These are phyloP conservation scores for Ceratocystis huliohia DNA, from an alignment of 2,329 filamentous ascomycete species.

Conservation along the genomic window DNA sequence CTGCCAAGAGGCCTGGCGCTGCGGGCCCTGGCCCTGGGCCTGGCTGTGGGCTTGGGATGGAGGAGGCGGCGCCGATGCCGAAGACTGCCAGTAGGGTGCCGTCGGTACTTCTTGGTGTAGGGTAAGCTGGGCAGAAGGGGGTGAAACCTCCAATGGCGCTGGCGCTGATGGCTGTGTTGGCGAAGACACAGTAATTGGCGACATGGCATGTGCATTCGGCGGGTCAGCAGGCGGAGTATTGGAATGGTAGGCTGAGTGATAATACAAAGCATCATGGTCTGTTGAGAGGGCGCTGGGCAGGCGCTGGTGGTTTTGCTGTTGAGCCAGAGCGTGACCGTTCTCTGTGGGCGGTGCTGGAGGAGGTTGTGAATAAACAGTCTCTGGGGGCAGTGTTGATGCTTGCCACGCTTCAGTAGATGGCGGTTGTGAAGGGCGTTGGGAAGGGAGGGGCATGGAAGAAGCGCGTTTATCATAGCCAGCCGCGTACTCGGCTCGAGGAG, in stretches of 20 bases:
- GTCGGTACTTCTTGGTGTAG: conserved; percentile 22
- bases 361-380: conserved; percentile 29
- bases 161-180: conserved; percentile 12
- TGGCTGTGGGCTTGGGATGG: conserved; percentile 19
- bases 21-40: conserved; percentile 24
- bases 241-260: conserved; percentile 31
- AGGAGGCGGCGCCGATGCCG: conserved; percentile 6
- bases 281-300: conserved; percentile 26
- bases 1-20: conserved; percentile 24
- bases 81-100: conserved; percentile 15
- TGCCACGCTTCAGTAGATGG: conserved; percentile 10
- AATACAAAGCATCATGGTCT: conserved; percentile 46
- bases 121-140: neutral
- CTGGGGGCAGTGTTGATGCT: conserved; percentile 20
- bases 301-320: conserved; percentile 2
- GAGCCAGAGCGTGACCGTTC: conserved; percentile 6
- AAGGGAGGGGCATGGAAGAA: neutral
- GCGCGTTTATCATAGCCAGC: conserved; percentile 5
- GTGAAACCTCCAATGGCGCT: conserved; percentile 15
- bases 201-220: conserved; percentile 23
- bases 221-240: conserved; percentile 16
- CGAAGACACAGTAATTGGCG: conserved; percentile 13
- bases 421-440: conserved; percentile 8
- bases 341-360: conserved; percentile 28
- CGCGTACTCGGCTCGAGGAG: conserved; percentile 4